Evolutionary conservation across 2,329 filamentous ascomycete genomes (phyloP).

Genomic region (Dactylellina leptospora): DNA sequence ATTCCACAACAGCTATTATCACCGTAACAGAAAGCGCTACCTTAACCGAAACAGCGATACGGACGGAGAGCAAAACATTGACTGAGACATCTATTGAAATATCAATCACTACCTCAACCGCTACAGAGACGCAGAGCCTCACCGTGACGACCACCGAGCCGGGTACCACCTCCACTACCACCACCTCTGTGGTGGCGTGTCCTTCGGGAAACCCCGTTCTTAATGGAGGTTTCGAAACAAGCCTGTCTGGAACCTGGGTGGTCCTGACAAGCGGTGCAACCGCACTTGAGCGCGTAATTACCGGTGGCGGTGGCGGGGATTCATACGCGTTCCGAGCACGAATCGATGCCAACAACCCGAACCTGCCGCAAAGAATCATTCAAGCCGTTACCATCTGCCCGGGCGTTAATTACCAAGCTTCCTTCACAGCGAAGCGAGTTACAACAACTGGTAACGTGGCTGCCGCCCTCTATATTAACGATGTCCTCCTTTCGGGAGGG

Average conservation of each 20-base stretch:
- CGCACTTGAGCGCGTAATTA: not conserved
- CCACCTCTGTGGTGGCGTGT: not conserved
- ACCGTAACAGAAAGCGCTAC: not conserved
- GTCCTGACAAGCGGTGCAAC: not conserved
- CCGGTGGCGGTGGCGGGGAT: not conserved
- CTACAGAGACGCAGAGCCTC: not conserved
- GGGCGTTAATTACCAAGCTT: constrained; percentile 9
- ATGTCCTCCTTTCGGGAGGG: not conserved
- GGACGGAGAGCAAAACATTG: not conserved
- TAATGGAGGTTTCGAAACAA: constrained; percentile 22
- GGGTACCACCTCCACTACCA: not conserved
- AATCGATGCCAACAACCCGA: not conserved
- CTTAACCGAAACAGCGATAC: not conserved
- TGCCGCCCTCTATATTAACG: constrained; percentile 11
- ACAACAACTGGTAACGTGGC: not conserved
- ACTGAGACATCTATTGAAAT: not conserved
- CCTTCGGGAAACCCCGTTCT: constrained; percentile 9
- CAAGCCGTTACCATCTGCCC: constrained; percentile 12
- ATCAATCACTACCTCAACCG: not conserved
- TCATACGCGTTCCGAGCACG: not conserved
- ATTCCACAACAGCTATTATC: constrained; percentile 2
- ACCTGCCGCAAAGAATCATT: constrained; percentile 1
- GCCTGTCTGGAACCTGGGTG: not conserved
- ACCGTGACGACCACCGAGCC: not conserved
- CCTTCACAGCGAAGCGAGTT: not conserved